phyloP scores from a whole-genome alignment of 75 land plant species.

The Adiantum capillusveneris region DNA sequence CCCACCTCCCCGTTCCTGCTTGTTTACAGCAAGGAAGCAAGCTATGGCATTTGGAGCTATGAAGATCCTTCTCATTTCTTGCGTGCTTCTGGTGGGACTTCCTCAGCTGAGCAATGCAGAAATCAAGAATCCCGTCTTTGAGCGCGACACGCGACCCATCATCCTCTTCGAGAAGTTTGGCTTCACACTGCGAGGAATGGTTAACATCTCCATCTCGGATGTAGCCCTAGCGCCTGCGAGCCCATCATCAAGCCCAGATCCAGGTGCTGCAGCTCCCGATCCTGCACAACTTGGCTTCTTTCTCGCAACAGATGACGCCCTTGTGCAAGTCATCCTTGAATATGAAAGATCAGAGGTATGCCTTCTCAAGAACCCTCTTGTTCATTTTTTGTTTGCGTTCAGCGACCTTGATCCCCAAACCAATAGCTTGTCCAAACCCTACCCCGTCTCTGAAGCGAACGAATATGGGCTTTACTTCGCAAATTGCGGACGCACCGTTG shows the following conservation, averaged over 20 bases:
- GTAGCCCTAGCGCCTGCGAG: slow-evolving; percentile 8
- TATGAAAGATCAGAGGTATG: slow-evolving; percentile 21
- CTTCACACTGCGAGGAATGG: slow-evolving; percentile 34
- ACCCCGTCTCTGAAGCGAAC: slow-evolving; percentile 31
- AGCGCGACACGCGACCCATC: slow-evolving; percentile 37
- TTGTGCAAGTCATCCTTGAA: slow-evolving; percentile 41
- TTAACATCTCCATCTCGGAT: slow-evolving; percentile 24
- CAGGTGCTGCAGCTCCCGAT: slow-evolving; percentile 17
- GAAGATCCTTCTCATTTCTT: not conserved
- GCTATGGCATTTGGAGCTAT: not conserved
- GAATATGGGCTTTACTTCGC: slow-evolving; percentile 62
- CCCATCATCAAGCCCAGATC: slow-evolving; percentile 19
- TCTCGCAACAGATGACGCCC: slow-evolving; percentile 44
- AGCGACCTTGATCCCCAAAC: slow-evolving; percentile 9
- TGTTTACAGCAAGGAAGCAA: too few species aligned
- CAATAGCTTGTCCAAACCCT: not conserved
- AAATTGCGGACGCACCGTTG: slow-evolving; percentile 33
- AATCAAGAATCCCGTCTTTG: slow-evolving; percentile 43
- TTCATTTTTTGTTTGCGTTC: slow-evolving; percentile 36
- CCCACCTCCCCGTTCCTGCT: too few species aligned
- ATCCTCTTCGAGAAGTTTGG: slow-evolving; percentile 67
- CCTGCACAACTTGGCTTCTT: slow-evolving; percentile 49
- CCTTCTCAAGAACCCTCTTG: slow-evolving; percentile 33
- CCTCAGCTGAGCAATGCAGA: slow-evolving; percentile 18
- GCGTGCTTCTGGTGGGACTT: not conserved